Evolutionary conservation across 768 basidiomycete species (phyloP), one percentile per base, ranked within the genome.

Genomic region (Podaxis pistillaris): DNA sequence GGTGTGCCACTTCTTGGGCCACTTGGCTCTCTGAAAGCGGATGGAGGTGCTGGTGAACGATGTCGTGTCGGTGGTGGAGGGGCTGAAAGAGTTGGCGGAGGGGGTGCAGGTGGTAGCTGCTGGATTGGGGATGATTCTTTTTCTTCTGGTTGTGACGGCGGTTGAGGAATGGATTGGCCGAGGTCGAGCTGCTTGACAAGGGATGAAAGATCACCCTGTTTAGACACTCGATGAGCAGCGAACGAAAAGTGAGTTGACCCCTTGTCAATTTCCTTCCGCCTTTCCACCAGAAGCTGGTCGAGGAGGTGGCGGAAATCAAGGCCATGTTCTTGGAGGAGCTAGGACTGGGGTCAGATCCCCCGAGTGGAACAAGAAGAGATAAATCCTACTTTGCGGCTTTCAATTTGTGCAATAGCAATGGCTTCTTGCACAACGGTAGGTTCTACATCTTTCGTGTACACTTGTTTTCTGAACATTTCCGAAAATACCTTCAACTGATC

Each of bases 261-360:
- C 55, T 72, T 70, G 12, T 64, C 44, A 17, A 61, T 66, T 53
- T 77, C 70, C 67, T 82, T 83, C 1, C 85, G 83, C 22, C 79
- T 74, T 58, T 82, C 81, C 12, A 80, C 74, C 1, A 93, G 79
- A 3, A 91, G 77, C n/a, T 83, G 81, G 37, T 93, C 87, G n/a
- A 98, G 79, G n/a, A 96, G 79, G 77, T 90, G 94, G 24, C 90
- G 89, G 72, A 98, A 97, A 76, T 97, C 96, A 38, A 98, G 86
- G 1, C 96, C 96, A 69, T 89, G 94, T 68, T 98, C 96, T 77
- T 94, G 89, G 5, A 98, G 80, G 15, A 96, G 84, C 91, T 94
- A 0, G 22, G 50, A 36, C 15, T 22, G 17, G 28, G 59, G 30
- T 49, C 37, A 17, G 38, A 24, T 37, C 13, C 17, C 2, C 3